Conservation (phyloP, 2,329 filamentous ascomycete species). For the Colletotrichum musicola region DNA sequence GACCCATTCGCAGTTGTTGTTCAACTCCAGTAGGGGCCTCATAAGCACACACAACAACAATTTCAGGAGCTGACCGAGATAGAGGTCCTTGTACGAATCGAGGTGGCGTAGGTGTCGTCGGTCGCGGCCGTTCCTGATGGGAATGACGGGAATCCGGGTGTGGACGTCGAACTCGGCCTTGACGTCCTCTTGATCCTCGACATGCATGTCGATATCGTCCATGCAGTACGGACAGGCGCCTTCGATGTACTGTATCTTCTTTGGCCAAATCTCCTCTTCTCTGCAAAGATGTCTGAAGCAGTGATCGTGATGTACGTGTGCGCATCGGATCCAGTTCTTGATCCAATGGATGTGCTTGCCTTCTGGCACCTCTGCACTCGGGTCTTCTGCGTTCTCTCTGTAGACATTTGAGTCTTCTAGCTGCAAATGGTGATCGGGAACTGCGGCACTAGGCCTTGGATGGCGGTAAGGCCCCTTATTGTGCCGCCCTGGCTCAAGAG, state of each 20-base stretch:
- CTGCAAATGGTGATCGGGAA: conserved; percentile 2
- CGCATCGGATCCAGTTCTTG: conserved; percentile 23
- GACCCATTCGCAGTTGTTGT: background rate
- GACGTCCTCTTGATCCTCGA: background rate
- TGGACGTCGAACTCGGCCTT: background rate
- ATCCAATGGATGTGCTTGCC: conserved; percentile 21
- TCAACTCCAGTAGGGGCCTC: background rate
- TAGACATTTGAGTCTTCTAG: conserved; percentile 9
- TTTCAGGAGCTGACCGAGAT: conserved; percentile 14
- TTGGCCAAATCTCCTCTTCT: background rate
- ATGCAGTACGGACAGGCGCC: conserved; percentile 17
- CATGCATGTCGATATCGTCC: conserved; percentile 17
- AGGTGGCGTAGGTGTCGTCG: background rate
- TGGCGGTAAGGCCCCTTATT: background rate
- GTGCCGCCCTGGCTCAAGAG: background rate
- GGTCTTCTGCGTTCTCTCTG: conserved; percentile 26
- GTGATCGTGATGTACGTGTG: conserved; percentile 6
- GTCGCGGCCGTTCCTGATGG: background rate
- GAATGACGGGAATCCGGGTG: background rate
- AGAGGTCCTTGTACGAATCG: conserved; percentile 20
- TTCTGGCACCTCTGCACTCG: background rate
- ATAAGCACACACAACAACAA: conserved; percentile 1
- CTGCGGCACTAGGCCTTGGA: background rate
- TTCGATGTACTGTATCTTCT: background rate
- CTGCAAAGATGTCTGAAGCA: background rate